phyloP scores from a whole-genome alignment of 495 filamentous ascomycete species.

The Pseudotulostoma volvatum region DNA sequence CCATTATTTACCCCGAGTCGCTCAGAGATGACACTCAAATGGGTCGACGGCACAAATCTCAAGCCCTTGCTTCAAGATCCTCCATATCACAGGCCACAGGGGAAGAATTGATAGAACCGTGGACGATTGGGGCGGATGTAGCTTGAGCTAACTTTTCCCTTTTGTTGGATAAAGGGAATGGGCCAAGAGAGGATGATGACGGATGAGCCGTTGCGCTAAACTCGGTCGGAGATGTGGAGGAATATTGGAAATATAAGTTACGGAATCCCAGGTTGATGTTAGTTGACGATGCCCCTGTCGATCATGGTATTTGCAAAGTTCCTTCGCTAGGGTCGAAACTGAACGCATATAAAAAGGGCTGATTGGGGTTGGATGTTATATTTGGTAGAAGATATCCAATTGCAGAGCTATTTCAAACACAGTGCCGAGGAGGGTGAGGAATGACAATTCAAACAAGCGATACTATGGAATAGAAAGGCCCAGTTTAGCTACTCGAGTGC shows the following conservation, averaged over 20 bases:
- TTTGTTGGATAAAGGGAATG: slow-evolving; percentile 31
- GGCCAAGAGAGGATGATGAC: slow-evolving; percentile 35
- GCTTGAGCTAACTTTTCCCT: slow-evolving; percentile 28
- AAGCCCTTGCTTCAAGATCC: no score
- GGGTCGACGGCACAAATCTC: no score
- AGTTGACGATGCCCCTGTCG: slow-evolving; percentile 4
- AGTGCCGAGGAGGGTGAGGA: slow-evolving; percentile 12
- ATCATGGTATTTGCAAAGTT: slow-evolving; percentile 11
- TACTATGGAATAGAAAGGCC: no score
- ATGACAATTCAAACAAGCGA: slow-evolving; percentile 11
- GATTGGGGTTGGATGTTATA: slow-evolving; percentile 13
- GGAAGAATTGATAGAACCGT: no score
- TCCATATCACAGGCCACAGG: no score
- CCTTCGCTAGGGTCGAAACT: no score
- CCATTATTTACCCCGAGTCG: no score
- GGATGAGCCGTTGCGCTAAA: slow-evolving; percentile 12
- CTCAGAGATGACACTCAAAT: no score
- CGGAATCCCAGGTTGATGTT: no score
- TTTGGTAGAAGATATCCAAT: slow-evolving; percentile 10
- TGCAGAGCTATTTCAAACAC: slow-evolving; percentile 12
- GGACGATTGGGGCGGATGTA: no score
- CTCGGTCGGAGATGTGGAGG: slow-evolving; percentile 16
- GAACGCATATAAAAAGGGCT: slow-evolving; percentile 17
- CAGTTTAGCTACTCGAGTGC: no score
- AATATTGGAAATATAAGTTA: slow-evolving; percentile 10